Percentiles rank a stretch among this genome's conserved stretches.
phyloP scores from a whole-genome alignment of 2,329 filamentous ascomycete species.

The Venturia nashicola region DNA sequence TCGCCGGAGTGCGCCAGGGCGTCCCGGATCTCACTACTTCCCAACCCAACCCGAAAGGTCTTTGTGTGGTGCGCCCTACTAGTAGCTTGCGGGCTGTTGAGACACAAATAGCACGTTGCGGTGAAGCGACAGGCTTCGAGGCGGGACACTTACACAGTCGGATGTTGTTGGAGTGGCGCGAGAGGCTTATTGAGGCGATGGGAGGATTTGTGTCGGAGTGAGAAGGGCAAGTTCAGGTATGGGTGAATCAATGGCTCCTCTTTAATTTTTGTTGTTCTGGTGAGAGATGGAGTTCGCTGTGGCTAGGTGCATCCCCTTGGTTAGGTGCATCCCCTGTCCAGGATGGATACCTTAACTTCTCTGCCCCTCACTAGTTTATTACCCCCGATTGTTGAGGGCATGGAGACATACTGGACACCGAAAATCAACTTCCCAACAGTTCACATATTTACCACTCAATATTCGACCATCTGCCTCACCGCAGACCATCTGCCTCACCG shows the following conservation, averaged over 20 bases:
- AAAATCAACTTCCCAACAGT: neutral
- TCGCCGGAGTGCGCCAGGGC: neutral
- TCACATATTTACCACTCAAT: neutral
- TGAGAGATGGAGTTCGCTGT: neutral
- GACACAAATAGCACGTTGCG: conserved; percentile 2
- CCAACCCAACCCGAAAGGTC: conserved; percentile 1
- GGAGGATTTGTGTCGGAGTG: neutral
- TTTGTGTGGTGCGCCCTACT: neutral
- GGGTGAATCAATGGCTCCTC: neutral
- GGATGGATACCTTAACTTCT: neutral
- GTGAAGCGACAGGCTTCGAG: neutral
- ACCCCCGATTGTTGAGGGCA: neutral
- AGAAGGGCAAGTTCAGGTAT: neutral
- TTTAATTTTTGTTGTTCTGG: neutral
- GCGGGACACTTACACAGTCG: neutral
- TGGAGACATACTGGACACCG: no score
- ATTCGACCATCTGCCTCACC: no score
- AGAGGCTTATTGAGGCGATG: neutral
- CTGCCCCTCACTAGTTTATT: neutral
- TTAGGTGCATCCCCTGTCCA: neutral
- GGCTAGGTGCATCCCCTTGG: neutral
- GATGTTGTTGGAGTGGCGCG: neutral
- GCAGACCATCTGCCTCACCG: neutral
- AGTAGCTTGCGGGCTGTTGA: conserved; percentile 1
- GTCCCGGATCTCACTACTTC: neutral